These are phyloP conservation scores for Lipomyces japonicus DNA, from an alignment of 805 yeast species.

Conservation along the genomic window DNA sequence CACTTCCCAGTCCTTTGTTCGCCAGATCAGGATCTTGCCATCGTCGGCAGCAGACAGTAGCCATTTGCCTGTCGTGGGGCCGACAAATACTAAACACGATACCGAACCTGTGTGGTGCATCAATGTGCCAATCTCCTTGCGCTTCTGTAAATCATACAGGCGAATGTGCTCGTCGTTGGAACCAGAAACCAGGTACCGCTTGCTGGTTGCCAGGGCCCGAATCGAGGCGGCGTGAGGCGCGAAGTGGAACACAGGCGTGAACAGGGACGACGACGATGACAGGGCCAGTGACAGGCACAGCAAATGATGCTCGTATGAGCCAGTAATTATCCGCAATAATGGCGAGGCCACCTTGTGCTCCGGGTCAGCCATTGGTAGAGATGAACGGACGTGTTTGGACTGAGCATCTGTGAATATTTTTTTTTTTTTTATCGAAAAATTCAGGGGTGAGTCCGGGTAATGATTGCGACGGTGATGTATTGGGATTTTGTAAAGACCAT, in stretches of 20 bases:
- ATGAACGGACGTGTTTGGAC: constrained; percentile 49
- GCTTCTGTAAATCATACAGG: constrained; percentile 86
- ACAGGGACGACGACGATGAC: constrained; percentile 41
- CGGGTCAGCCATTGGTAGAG: not conserved
- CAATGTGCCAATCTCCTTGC: constrained; percentile 89
- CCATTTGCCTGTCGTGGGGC: constrained; percentile 49
- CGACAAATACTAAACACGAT: constrained; percentile 62
- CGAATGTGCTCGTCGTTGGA: constrained; percentile 94
- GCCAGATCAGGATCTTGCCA: constrained; percentile 85
- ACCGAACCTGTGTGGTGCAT: constrained; percentile 87
- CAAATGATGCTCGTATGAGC: constrained; percentile 92
- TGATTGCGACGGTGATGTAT: too few relatives aligned
- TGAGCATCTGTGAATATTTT: constrained; percentile 38
- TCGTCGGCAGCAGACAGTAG: constrained; percentile 86
- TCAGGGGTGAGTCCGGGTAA: too few relatives aligned
- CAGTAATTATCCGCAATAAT: constrained; percentile 72
- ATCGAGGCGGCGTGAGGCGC: constrained; percentile 90
- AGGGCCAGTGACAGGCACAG: constrained; percentile 76
- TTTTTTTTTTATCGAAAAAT: constrained; percentile 54
- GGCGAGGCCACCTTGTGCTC: constrained; percentile 3
- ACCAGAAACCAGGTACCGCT: constrained; percentile 85
- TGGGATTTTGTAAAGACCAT: too few relatives aligned
- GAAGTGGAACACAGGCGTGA: constrained; percentile 93
- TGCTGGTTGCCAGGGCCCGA: constrained; percentile 76
- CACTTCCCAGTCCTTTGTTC: constrained; percentile 95